Evolutionary conservation across 78 protist species (phyloP).

Genomic region (slime mould (Dictyostelium discoideum)): DNA sequence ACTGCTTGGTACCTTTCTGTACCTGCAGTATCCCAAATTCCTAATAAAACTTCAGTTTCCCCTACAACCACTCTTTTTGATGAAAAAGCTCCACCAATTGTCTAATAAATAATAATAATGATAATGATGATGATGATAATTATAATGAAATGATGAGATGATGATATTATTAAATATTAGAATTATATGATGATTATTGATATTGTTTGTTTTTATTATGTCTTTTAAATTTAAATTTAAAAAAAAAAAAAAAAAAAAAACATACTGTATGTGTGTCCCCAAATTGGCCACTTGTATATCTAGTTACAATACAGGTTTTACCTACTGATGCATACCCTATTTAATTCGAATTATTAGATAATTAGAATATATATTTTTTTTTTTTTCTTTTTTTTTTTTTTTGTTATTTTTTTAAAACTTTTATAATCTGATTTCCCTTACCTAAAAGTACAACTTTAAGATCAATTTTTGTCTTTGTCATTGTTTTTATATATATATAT

Average conservation of each 20-base stretch:
- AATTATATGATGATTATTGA: neutral
- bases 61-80: slow-evolving; percentile 15
- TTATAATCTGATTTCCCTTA: neutral
- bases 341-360: neutral
- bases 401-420: no score
- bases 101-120: neutral
- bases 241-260: no score
- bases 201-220: neutral
- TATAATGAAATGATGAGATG: no score
- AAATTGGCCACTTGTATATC: slow-evolving; percentile 15
- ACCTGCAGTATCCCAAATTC: slow-evolving; percentile 78
- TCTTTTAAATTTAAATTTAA: no score
- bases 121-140: neutral
- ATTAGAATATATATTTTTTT: neutral
- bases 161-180: no score
- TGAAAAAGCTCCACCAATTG: slow-evolving; percentile 67
- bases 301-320: slow-evolving; percentile 41
- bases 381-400: no score
- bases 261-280: slow-evolving; percentile 51
- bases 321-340: slow-evolving; percentile 35
- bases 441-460: slow-evolving; percentile 9
- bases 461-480: slow-evolving; percentile 24
- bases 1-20: slow-evolving; percentile 66
- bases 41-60: slow-evolving; percentile 26
- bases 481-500: neutral